Conservation (phyloP, 805 yeast species). For the Monosporozyma siamensis region DNA sequence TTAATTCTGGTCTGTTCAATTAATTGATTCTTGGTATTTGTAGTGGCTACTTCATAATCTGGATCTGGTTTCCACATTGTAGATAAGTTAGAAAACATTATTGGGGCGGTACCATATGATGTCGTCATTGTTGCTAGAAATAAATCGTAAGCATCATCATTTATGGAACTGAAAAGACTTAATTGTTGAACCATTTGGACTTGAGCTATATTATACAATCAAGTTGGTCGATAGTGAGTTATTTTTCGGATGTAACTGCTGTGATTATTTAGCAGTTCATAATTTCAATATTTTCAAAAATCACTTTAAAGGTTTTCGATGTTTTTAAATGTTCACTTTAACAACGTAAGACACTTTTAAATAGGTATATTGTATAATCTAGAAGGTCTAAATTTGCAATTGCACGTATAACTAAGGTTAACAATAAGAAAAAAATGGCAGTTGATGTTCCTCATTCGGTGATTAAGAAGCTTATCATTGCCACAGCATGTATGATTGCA, state of each 20-base stretch:
- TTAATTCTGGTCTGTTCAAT: constrained; percentile 27
- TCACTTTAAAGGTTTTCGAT: too few relatives aligned
- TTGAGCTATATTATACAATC: too few relatives aligned
- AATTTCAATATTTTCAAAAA: too few relatives aligned
- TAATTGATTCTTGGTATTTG: constrained; percentile 25
- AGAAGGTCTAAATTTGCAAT: too few relatives aligned
- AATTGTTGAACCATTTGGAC: constrained; percentile 30
- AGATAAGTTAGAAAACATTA: constrained; percentile 20
- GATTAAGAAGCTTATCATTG: constrained; percentile 56
- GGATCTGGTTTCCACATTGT: constrained; percentile 26
- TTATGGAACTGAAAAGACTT: constrained; percentile 22
- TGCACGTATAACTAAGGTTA: too few relatives aligned
- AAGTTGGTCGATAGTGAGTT: too few relatives aligned
- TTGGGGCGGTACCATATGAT: constrained; percentile 25
- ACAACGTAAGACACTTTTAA: too few relatives aligned
- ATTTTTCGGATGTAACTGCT: too few relatives aligned
- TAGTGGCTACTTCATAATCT: constrained; percentile 17
- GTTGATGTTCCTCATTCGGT: constrained; percentile 43
- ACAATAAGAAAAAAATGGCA: constrained; percentile 21
- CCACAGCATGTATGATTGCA: constrained; percentile 68
- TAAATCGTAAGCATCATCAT: constrained; percentile 24
- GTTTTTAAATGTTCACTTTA: too few relatives aligned
- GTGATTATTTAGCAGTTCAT: too few relatives aligned
- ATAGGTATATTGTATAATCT: too few relatives aligned
- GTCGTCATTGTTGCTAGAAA: constrained; percentile 24